Conservation (phyloP, 2,329 filamentous ascomycete genomes). For the Neopestalotiopsis clavispora region DNA sequence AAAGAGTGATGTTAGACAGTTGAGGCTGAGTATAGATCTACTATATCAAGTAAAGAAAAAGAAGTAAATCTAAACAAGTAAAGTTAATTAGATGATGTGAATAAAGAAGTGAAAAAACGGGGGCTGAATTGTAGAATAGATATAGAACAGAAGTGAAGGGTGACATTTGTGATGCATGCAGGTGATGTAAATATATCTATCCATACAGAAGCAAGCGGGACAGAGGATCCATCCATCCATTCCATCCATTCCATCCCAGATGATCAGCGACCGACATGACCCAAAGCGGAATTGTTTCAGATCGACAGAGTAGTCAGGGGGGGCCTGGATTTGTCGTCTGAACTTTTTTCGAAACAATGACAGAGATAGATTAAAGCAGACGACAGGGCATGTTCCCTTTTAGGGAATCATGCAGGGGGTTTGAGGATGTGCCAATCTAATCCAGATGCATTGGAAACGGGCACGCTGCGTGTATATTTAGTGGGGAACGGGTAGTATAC, state of each 20-base stretch:
- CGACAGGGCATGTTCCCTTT: background rate
- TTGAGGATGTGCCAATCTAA: conserved; percentile 4
- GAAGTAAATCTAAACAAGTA: no score
- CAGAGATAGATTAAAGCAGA: background rate
- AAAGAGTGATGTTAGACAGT: background rate
- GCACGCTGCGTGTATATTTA: background rate
- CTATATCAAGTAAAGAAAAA: background rate
- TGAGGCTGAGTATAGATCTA: background rate
- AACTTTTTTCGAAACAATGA: conserved; percentile 17
- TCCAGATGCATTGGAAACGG: conserved; percentile 11
- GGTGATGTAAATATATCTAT: background rate
- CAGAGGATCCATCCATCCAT: no score
- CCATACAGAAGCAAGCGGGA: background rate
- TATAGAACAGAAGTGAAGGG: background rate
- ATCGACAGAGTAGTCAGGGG: conserved; percentile 4
- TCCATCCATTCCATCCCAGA: no score
- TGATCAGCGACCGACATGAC: background rate
- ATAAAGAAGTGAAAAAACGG: background rate
- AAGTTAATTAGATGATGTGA: background rate
- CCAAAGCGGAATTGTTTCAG: conserved; percentile 15
- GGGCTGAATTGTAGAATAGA: background rate
- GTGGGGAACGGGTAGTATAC: background rate
- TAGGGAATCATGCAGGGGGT: background rate
- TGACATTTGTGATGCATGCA: background rate
- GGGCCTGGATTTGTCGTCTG: conserved; percentile 3